Conservation (phyloP, 2,329 filamentous ascomycete species). For the Paraconiothyrium brasiliense region DNA sequence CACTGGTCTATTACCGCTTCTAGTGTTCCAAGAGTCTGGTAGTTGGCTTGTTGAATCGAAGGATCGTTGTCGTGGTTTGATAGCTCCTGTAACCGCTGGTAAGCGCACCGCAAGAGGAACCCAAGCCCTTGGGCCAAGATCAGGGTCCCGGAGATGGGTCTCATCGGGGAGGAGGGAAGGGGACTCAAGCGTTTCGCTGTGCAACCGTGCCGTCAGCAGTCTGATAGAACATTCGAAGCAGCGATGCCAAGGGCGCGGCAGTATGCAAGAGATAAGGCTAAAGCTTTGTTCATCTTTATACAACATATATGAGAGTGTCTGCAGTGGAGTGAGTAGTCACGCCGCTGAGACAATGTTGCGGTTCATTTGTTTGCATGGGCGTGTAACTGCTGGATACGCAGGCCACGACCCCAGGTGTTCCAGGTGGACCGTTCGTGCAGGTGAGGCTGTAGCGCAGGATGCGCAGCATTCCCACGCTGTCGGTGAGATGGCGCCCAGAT, state of each 20-base stretch:
- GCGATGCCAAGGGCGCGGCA: slow-evolving; percentile 33
- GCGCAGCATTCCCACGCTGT: slow-evolving; percentile 4
- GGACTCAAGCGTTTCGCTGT: slow-evolving; percentile 24
- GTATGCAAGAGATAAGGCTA: slow-evolving; percentile 30
- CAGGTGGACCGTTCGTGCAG: neutral
- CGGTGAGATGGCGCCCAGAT: slow-evolving; percentile 21
- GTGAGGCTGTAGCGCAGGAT: neutral
- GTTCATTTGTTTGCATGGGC: neutral
- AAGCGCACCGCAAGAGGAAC: slow-evolving; percentile 29
- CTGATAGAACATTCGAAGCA: slow-evolving; percentile 30
- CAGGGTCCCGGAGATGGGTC: slow-evolving; percentile 26
- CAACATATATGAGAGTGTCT: slow-evolving; percentile 3
- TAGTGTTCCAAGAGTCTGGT: slow-evolving; percentile 23
- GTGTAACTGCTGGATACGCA: neutral
- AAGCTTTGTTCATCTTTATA: slow-evolving; percentile 26
- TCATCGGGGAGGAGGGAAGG: slow-evolving; percentile 32
- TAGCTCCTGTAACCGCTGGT: slow-evolving; percentile 25
- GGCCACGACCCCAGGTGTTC: neutral
- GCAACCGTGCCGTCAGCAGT: slow-evolving; percentile 20
- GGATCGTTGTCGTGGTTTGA: neutral
- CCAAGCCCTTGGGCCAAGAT: slow-evolving; percentile 31
- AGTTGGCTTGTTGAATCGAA: slow-evolving; percentile 8
- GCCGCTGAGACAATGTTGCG: neutral
- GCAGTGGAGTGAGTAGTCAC: neutral
- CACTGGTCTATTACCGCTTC: slow-evolving; percentile 21